Percentiles rank a stretch among this genome's conserved stretches.
These are phyloP conservation scores for Trichosporon inkin DNA, from an alignment of 1,284 basidiomycete genomes.

Conservation along the genomic window DNA sequence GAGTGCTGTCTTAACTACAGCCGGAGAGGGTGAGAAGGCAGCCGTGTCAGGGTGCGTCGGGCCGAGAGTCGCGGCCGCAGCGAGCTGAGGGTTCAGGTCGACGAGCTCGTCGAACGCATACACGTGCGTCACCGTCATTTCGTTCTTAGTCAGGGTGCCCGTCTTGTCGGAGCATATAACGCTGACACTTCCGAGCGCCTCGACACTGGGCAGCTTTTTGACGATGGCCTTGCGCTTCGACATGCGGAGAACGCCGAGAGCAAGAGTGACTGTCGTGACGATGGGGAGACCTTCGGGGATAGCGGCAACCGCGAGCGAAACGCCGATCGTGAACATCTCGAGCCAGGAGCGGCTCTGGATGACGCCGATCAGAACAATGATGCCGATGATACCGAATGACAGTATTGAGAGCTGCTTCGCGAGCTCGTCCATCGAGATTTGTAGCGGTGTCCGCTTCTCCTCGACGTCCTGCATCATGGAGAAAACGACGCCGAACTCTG, in stretches of 20 bases:
- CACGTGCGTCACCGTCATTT: slow-evolving; percentile 85
- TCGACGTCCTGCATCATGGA: slow-evolving; percentile 98
- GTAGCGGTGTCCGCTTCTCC: slow-evolving; percentile 88
- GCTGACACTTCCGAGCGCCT: slow-evolving; percentile 86
- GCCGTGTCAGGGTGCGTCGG: slow-evolving; percentile 57
- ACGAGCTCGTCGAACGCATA: slow-evolving; percentile 81
- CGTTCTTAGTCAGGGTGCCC: slow-evolving; percentile 92
- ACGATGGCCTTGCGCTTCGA: slow-evolving; percentile 91
- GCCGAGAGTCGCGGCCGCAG: slow-evolving; percentile 53
- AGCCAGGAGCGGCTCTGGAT: slow-evolving; percentile 84
- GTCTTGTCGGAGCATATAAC: slow-evolving; percentile 99
- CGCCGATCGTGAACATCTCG: slow-evolving; percentile 98
- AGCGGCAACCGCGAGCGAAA: slow-evolving; percentile 92
- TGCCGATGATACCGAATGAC: slow-evolving; percentile 86
- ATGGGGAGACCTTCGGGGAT: slow-evolving; percentile 97
- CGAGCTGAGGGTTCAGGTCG: slow-evolving; percentile 58
- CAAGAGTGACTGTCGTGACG: slow-evolving; percentile 94
- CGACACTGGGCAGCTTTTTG: slow-evolving; percentile 92
- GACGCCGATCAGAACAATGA: slow-evolving; percentile 88
- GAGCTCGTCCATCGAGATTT: slow-evolving; percentile 93
- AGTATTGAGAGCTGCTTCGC: slow-evolving; percentile 85
- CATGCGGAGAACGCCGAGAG: slow-evolving; percentile 90
- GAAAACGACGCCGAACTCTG: slow-evolving; percentile 95
- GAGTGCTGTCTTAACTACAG: slow-evolving; percentile 68
- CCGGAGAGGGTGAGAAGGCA: slow-evolving; percentile 36